Evolutionary conservation across 306 rosid species (phyloP).

Genomic region (Delonix regia): DNA sequence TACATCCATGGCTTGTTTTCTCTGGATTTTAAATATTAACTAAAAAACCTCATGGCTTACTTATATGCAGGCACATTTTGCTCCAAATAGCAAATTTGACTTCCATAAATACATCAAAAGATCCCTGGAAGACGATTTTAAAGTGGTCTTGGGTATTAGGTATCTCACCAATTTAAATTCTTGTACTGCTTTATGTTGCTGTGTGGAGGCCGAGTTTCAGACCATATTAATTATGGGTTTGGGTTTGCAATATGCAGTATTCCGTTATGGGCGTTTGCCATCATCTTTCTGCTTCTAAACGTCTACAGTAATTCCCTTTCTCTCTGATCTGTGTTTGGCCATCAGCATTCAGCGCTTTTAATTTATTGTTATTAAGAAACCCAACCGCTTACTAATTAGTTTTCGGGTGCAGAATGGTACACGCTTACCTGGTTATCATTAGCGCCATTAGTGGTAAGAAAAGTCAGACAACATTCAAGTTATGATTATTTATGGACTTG

Average conservation of each 20-base stretch:
- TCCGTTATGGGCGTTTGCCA: constrained; percentile 62
- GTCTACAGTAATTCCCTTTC: constrained; percentile 53
- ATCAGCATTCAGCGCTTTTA: not conserved
- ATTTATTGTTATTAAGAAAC: too few relatives aligned
- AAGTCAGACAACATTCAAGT: not conserved
- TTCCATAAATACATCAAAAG: constrained; percentile 72
- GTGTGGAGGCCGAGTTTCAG: too few relatives aligned
- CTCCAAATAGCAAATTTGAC: constrained; percentile 63
- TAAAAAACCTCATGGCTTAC: too few relatives aligned
- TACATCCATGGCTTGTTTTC: too few relatives aligned
- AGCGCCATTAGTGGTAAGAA: constrained; percentile 57
- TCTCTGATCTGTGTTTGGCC: not conserved
- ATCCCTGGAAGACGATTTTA: constrained; percentile 82
- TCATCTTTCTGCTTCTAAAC: constrained; percentile 60
- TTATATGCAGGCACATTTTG: constrained; percentile 65
- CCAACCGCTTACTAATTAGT: not conserved
- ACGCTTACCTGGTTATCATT: constrained; percentile 58
- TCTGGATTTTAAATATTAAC: too few relatives aligned
- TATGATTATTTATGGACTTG: too few relatives aligned
- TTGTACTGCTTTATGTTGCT: not conserved
- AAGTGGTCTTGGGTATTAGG: constrained; percentile 74
- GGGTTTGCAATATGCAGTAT: constrained; percentile 45
- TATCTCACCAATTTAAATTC: constrained; percentile 7
- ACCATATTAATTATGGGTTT: not conserved
- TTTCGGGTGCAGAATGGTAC: constrained; percentile 56